Evolutionary conservation across 345 rosid genomes (phyloP).

Genomic region (Erucastrum elatum): DNA sequence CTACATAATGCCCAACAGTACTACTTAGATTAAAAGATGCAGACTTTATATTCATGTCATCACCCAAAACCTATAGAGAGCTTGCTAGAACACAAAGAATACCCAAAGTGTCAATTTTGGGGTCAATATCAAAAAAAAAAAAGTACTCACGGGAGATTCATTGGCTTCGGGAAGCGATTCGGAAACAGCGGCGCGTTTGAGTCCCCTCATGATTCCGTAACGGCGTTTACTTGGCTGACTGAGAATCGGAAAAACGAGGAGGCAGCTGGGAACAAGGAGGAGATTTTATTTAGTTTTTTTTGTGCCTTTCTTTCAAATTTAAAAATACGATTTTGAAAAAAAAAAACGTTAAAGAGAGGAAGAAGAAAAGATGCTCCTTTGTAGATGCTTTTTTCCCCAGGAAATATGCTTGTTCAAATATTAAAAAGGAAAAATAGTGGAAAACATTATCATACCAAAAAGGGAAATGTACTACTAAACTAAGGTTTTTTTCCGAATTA

Average conservation of each 20-base stretch:
- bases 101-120: not conserved
- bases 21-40: not conserved
- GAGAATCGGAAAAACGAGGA: constrained; percentile 4
- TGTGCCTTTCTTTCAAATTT: constrained; percentile 17
- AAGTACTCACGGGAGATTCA: constrained; percentile 63
- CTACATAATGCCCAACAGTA: constrained; percentile 5
- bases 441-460: not conserved
- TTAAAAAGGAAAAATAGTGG: not conserved
- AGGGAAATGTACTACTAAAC: too few species aligned
- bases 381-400: not conserved
- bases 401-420: not conserved
- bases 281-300: constrained; percentile 45
- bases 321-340: not conserved
- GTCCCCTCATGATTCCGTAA: constrained; percentile 54
- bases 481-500: too few species aligned
- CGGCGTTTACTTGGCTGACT: constrained; percentile 16
- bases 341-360: not conserved
- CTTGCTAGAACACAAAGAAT: not conserved
- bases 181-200: constrained; percentile 64
- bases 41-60: constrained; percentile 6
- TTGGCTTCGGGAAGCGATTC: constrained; percentile 35
- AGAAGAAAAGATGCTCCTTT: constrained; percentile 18
- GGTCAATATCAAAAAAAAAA: not conserved
- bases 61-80: not conserved
- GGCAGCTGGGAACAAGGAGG: constrained; percentile 17